Base-by-base conservation (phyloP, 345 rosid species). In the Raphanus raphanistrum region DNA sequence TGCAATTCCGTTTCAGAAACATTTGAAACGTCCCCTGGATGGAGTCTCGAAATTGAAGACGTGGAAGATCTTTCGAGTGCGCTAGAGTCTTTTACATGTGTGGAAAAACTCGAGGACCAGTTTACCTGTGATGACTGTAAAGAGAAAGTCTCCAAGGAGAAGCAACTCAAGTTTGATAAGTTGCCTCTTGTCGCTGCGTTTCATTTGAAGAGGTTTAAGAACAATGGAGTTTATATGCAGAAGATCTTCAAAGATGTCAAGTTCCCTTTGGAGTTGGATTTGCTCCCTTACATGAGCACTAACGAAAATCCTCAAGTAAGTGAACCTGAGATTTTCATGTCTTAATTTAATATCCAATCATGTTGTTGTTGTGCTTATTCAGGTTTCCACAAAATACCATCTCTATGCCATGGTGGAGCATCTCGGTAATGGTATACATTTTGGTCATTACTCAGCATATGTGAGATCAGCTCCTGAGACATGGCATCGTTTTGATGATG, bases 151-250 rank as follows among this genome's bases (percentile, higher is more conserved):
- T 80, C 88, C 0, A 84, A 82, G 82, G 97, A 90, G 84, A 96
- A 93, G 83, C 95, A 91, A 69, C 93, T 96, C 62, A 82, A 82
- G 84, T 73, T 96, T 26, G 95, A 93, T 54, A 84, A 72, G 80
- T 80, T 82, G 54, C 97, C 99, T 10, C 54, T 74, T 8, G 81
- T 96, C 79, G 95, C 96, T 74, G 77, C 91, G 62, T 85, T 96
- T 63, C 97, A 93, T 78, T 82, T 96, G 72, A 96, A 96, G 83
- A 90, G 99, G 81, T 96, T 96, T 84, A 93, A 91, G 83, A 85
- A 73, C 59, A 87, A 88, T 82, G 97, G 95, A 33, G 10, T 63
- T 4, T 70, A 15, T 70, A 81, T 91, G 78, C 87, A 86, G 80
- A 96, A 96, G 87, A 87, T 90, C 55, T 84, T 80, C 66, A 87